Conservation (phyloP, 1,284 basidiomycete species). For the Puccinia hordei region DNA sequence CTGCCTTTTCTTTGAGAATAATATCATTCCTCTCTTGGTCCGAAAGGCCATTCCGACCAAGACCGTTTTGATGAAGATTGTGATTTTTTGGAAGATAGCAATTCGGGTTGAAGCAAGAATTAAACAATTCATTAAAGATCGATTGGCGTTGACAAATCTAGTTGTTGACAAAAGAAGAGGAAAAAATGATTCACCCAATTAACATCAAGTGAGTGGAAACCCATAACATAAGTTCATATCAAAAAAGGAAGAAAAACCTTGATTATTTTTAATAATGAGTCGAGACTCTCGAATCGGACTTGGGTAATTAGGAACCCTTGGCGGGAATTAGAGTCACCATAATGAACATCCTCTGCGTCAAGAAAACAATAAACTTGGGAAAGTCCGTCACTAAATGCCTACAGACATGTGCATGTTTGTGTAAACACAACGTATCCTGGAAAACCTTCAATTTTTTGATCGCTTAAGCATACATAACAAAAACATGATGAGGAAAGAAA, state of each 20-base stretch:
- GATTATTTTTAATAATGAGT: constrained; percentile 42
- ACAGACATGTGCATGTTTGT: not conserved
- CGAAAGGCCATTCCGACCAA: not conserved
- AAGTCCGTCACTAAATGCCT: not conserved
- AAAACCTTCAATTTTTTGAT: too few species aligned
- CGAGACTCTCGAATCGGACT: constrained; percentile 31
- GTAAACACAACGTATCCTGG: not conserved
- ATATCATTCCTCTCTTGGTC: not conserved
- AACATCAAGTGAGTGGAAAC: not conserved
- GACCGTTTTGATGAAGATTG: not conserved
- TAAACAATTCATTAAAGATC: constrained; percentile 42
- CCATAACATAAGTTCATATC: not conserved
- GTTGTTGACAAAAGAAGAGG: not conserved
- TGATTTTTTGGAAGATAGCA: constrained; percentile 4
- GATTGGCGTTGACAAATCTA: constrained; percentile 40
- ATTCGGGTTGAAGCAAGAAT: constrained; percentile 47
- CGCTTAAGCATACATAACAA: not conserved
- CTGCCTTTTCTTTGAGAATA: not conserved
- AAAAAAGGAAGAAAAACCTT: constrained; percentile 3
- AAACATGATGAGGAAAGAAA: not conserved
- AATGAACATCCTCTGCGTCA: not conserved
- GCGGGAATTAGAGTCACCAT: not conserved
- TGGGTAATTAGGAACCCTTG: constrained; percentile 8
- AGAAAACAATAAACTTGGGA: not conserved
- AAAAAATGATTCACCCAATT: too few species aligned